Evolutionary conservation across 805 yeast genomes (phyloP).

Genomic region (Yamadazyma laniorum): DNA sequence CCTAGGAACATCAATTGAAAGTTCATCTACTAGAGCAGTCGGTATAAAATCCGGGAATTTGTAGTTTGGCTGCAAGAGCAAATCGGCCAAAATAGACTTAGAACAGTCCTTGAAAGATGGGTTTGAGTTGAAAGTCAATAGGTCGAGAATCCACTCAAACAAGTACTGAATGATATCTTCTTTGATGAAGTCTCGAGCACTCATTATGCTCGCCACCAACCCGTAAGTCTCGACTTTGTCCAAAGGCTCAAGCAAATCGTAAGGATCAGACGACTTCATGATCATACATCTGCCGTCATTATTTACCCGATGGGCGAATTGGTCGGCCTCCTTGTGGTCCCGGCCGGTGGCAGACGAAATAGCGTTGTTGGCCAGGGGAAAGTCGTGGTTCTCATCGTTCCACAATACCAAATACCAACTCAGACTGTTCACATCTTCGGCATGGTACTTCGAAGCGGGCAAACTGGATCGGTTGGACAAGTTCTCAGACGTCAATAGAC

Average conservation of each 20-base stretch:
- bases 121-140: constrained; percentile 23
- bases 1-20: constrained; percentile 16
- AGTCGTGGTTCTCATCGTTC: constrained; percentile 76
- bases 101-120: constrained; percentile 22
- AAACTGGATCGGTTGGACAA: constrained; percentile 33
- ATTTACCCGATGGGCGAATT: constrained; percentile 46
- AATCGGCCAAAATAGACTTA: constrained; percentile 34
- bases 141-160: constrained; percentile 50
- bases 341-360: constrained; percentile 35
- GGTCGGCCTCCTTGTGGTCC: constrained; percentile 26
- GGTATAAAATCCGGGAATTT: constrained; percentile 32
- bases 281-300: constrained; percentile 49
- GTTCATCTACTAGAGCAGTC: constrained; percentile 20
- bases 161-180: constrained; percentile 46
- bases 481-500: constrained; percentile 20
- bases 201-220: constrained; percentile 53
- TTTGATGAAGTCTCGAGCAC: constrained; percentile 50
- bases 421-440: constrained; percentile 30
- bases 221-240: constrained; percentile 46
- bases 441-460: constrained; percentile 29
- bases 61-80: constrained; percentile 38
- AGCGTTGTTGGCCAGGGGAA: constrained; percentile 51
- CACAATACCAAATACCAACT: constrained; percentile 58
- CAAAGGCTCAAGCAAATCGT: constrained; percentile 30
- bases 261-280: constrained; percentile 25